Conservation (phyloP, 2,329 filamentous ascomycete species). For the Calonectria pauciramosa region DNA sequence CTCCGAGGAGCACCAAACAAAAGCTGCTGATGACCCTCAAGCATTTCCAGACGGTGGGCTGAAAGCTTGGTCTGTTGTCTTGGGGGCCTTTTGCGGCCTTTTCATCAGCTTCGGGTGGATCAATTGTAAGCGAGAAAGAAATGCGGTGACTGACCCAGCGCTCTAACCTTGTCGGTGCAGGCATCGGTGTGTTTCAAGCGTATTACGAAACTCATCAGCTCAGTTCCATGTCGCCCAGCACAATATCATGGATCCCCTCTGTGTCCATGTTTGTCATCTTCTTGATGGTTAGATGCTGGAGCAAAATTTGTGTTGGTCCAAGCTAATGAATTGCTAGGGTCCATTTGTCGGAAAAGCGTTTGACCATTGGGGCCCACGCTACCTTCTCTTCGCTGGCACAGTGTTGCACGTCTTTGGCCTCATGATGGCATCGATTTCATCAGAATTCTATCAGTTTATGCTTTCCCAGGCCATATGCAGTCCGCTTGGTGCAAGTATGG, state of each 20-base stretch:
- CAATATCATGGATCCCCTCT: conserved; percentile 13
- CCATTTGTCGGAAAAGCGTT: conserved; percentile 71
- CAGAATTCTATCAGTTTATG: conserved; percentile 52
- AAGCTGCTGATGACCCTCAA: not conserved
- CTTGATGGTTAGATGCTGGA: not conserved
- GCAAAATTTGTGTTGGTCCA: not conserved
- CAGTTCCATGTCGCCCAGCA: not conserved
- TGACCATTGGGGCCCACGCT: conserved; percentile 71
- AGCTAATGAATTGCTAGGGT: conserved; percentile 48
- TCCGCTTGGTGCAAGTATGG: conserved; percentile 45
- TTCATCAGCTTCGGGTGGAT: conserved; percentile 15
- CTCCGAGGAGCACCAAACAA: not conserved
- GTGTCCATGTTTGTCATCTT: conserved; percentile 16
- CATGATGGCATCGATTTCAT: conserved; percentile 69
- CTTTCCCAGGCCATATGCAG: conserved; percentile 50
- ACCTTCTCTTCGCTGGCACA: conserved; percentile 62
- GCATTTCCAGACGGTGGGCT: conserved; percentile 12
- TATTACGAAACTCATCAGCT: conserved; percentile 18
- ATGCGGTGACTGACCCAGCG: not conserved
- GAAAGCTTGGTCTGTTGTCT: conserved; percentile 9
- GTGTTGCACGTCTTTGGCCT: conserved; percentile 69
- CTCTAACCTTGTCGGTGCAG: not conserved
- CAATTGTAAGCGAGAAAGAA: not conserved
- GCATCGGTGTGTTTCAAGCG: conserved; percentile 9
- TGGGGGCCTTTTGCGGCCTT: not conserved